These are phyloP conservation scores for Sanghuangporus baumii DNA, from an alignment of 1,284 basidiomycete species.

Conservation along the genomic window DNA sequence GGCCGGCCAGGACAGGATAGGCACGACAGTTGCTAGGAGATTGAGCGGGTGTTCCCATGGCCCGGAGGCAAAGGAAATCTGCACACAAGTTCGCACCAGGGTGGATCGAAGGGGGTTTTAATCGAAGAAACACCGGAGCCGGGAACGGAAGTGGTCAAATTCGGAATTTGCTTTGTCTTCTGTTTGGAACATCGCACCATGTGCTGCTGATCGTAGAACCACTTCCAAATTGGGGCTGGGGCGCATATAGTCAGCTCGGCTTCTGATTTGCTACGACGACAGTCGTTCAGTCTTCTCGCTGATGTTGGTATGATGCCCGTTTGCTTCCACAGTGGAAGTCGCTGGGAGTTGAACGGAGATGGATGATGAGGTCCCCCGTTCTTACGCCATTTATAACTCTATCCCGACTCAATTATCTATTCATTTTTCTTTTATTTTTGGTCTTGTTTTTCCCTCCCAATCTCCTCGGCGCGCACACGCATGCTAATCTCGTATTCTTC, in stretches of 20 bases:
- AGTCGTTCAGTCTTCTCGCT: background rate
- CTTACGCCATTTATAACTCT: background rate
- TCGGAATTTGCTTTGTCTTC: background rate
- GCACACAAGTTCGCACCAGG: background rate
- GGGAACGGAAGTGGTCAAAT: background rate
- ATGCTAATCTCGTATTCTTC: background rate
- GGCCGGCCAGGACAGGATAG: background rate
- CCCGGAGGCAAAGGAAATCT: background rate
- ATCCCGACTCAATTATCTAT: background rate
- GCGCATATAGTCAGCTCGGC: background rate
- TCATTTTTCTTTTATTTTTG: background rate
- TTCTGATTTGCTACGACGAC: background rate
- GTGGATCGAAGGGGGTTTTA: background rate
- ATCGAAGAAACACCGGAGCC: background rate
- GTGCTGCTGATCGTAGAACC: background rate
- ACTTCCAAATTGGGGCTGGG: background rate
- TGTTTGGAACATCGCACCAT: background rate
- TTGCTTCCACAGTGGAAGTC: background rate
- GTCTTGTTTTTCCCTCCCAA: background rate
- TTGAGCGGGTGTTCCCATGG: conserved; percentile 4
- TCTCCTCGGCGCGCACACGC: background rate
- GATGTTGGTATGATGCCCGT: background rate
- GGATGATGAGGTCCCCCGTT: no score
- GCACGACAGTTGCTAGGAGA: background rate
- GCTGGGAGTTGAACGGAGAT: no score